These are phyloP conservation scores for Globisporangium lucens DNA, from an alignment of 352 stramenopile species.

Conservation along the genomic window DNA sequence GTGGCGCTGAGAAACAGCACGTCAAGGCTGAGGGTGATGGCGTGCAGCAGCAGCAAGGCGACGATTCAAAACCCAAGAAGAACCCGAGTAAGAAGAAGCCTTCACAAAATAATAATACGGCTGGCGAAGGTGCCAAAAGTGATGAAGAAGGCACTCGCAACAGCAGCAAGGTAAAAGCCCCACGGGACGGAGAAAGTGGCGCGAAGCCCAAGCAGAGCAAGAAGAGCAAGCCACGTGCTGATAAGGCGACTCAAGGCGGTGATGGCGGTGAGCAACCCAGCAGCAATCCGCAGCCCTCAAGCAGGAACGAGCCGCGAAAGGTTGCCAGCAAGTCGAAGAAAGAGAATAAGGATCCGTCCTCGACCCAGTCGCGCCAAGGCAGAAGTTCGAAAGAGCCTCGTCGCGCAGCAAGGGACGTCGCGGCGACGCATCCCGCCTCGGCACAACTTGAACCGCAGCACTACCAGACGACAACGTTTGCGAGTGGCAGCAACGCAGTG, in stretches of 20 bases:
- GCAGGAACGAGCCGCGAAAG: not conserved
- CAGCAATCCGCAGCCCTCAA: not conserved
- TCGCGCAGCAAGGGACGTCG: not conserved
- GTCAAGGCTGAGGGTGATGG: not conserved
- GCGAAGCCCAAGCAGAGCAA: conserved; percentile 3
- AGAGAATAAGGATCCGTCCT: not conserved
- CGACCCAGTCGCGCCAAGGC: not conserved
- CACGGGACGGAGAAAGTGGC: not conserved
- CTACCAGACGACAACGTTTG: not conserved
- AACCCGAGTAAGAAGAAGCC: not conserved
- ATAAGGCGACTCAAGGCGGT: not conserved
- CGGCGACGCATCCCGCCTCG: not conserved
- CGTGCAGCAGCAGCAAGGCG: not conserved
- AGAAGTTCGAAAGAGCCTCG: conserved; percentile 1
- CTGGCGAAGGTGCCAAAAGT: not conserved
- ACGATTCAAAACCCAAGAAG: not conserved
- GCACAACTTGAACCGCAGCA: not conserved
- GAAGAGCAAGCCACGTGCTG: conserved; percentile 5
- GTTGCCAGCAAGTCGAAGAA: not conserved
- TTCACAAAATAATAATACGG: not conserved
- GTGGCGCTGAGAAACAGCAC: not conserved
- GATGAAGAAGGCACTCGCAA: not conserved
- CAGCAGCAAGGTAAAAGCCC: not conserved
- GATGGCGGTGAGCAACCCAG: not conserved
- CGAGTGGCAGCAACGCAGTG: not conserved